Base-by-base conservation (phyloP, 176 grass and related monocot genomes). In the Avena insularis region DNA sequence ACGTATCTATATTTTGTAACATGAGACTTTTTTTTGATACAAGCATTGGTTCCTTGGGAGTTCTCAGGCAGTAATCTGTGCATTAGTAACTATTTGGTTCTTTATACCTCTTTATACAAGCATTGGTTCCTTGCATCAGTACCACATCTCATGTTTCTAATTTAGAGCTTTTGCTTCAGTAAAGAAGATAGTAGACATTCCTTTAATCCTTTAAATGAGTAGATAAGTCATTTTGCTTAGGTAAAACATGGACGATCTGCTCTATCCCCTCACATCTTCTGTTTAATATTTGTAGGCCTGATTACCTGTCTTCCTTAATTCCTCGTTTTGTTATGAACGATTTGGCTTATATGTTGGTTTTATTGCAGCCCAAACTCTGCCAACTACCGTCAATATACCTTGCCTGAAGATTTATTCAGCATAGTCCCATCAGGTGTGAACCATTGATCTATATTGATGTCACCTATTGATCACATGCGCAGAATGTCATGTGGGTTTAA, bases 361-460 rank as follows among this genome's bases (percentile, higher is more conserved):
- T 71, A n/a, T 71, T 71, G 68, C 68, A 71, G 38, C 68, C 68
- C 68, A 46, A 71, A 40, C 19, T 46, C 68, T 46, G 21, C 35
- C 16, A 71, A 71, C 38, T 71, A n/a, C 38, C 68, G 38, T 71
- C 38, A 46, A 45, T 71, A 71, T 46, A 71, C 68, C 36, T 71
- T 71, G 36, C 68, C 68, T 71, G 17, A 43, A 43, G 36, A 71
- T 71, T 38, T 71, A 71, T 43, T 7, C 3, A 71, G 36, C 17
- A 0, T 45, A 71, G 68, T 71, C 68, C 68, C 68, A 10, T 16
- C 68, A 71, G 68, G 68, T 71, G 17, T 71, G 36, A 71, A 71
- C 8, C 3, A 35, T 16, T 11, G 36, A 12, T 71, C 27, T 67
- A 16, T 16, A 33, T 47, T 58, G 14, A 35, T 35, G 68, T 43